Evolutionary conservation across 1,284 basidiomycete species (phyloP).

Genomic region (Rhodofomes roseus): DNA sequence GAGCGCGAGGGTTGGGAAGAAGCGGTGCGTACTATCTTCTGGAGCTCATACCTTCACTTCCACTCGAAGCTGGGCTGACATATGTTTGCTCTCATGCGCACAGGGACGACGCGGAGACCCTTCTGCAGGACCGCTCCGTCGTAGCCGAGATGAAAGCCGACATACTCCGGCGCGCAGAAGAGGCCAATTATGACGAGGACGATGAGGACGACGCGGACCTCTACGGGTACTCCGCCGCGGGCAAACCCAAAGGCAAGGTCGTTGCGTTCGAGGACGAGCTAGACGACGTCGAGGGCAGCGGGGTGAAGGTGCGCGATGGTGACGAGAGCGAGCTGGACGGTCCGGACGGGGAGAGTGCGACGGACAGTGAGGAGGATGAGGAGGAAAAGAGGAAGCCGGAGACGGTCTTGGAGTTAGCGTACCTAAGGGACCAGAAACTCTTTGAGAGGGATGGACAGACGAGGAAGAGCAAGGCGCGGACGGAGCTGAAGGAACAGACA

Average conservation of each 20-base stretch:
- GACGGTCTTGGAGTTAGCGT: constrained; percentile 70
- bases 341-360: background rate
- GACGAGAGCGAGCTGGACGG: constrained; percentile 55
- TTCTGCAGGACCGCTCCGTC: constrained; percentile 56
- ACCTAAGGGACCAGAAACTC: constrained; percentile 66
- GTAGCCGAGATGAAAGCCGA: constrained; percentile 76
- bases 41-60: too few species aligned
- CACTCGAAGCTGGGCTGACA: constrained; percentile 7
- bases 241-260: constrained; percentile 27
- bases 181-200: constrained; percentile 62
- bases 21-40: constrained; percentile 38
- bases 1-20: constrained; percentile 65
- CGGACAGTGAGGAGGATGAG: constrained; percentile 58
- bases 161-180: constrained; percentile 74
- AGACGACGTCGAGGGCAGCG: constrained; percentile 30
- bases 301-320: constrained; percentile 55
- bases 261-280: constrained; percentile 52
- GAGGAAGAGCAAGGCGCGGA: constrained; percentile 60
- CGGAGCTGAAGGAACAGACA: constrained; percentile 62
- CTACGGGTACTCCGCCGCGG: constrained; percentile 3
- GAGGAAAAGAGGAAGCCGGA: constrained; percentile 46
- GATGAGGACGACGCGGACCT: constrained; percentile 41
- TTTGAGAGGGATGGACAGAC: constrained; percentile 79
- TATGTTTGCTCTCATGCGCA: background rate
- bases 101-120: constrained; percentile 42